These are phyloP conservation scores for Medicago truncatula DNA, from an alignment of 306 rosid genomes.

Conservation along the genomic window DNA sequence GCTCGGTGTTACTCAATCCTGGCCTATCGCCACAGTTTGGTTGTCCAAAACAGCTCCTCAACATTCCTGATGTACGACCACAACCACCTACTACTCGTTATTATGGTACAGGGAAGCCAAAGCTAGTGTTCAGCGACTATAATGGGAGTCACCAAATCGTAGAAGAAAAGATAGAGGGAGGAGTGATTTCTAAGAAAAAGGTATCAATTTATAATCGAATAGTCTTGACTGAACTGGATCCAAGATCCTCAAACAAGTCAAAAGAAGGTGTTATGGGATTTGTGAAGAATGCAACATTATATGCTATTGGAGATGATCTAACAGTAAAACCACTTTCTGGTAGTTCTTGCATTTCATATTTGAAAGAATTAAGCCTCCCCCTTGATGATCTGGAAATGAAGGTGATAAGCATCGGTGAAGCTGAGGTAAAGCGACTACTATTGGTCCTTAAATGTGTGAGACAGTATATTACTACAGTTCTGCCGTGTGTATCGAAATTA, in stretches of 20 bases:
- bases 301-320: constrained; percentile 40
- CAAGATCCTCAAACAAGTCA: constrained; percentile 18
- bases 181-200: background rate
- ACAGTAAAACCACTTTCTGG: constrained; percentile 8
- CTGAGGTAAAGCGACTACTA: constrained; percentile 24
- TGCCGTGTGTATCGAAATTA: background rate
- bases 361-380: constrained; percentile 34
- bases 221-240: background rate
- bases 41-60: constrained; percentile 32
- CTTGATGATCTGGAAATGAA: constrained; percentile 45
- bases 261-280: constrained; percentile 38
- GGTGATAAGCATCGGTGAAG: constrained; percentile 29
- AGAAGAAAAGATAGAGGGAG: background rate
- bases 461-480: background rate
- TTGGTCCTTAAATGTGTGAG: background rate
- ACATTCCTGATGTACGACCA: constrained; percentile 12
- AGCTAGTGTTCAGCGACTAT: background rate
- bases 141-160: fast-evolving
- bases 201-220: background rate
- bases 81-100: background rate
- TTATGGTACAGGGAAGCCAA: background rate
- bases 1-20: constrained; percentile 37
- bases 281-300: constrained; percentile 43
- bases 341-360: constrained; percentile 24
- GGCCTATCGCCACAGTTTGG: constrained; percentile 30